Percentiles rank a stretch among this genome's conserved stretches.
phyloP scores from a whole-genome alignment of 2,329 filamentous ascomycete species.

The Cephalotrichum gorgonifer region DNA sequence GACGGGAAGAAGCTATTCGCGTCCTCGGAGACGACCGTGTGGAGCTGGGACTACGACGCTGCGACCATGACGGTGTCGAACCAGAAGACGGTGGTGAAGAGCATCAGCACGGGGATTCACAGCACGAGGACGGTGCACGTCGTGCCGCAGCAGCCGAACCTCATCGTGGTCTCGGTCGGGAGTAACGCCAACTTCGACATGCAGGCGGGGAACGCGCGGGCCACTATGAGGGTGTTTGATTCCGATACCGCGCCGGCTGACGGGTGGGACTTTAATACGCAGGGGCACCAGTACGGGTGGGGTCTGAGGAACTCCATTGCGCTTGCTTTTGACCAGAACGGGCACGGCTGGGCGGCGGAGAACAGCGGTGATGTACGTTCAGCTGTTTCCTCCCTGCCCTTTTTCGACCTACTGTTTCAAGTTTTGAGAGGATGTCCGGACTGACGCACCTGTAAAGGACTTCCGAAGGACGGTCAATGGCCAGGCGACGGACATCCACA shows the following conservation, averaged over 20 bases:
- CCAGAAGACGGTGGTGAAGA: conserved; percentile 26
- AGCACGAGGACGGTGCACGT: conserved; percentile 25
- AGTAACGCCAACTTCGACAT: conserved; percentile 28
- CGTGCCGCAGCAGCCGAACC: conserved; percentile 22
- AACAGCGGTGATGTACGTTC: conserved; percentile 32
- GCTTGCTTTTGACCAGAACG: conserved; percentile 36
- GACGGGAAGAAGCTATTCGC: conserved; percentile 28
- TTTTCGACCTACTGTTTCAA: not conserved
- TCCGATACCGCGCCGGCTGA: conserved; percentile 20
- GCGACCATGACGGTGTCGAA: conserved; percentile 31
- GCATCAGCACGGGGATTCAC: conserved; percentile 28
- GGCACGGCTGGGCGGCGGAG: conserved; percentile 38
- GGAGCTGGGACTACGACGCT: conserved; percentile 47
- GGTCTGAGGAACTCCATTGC: conserved; percentile 53
- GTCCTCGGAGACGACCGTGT: conserved; percentile 30
- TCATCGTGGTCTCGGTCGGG: conserved; percentile 26
- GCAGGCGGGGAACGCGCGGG: conserved; percentile 19
- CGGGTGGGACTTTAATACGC: conserved; percentile 26
- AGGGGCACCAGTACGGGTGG: conserved; percentile 26
- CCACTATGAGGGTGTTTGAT: conserved; percentile 32
- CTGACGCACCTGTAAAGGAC: conserved; percentile 17
- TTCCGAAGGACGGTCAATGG: conserved; percentile 35
- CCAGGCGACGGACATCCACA: conserved; percentile 36
- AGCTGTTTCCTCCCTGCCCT: no score
- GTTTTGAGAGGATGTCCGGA: not conserved